Percentiles rank a stretch among this genome's conserved stretches.
Conservation (phyloP, 2,329 filamentous ascomycete genomes). For the Xylaria sp. region DNA sequence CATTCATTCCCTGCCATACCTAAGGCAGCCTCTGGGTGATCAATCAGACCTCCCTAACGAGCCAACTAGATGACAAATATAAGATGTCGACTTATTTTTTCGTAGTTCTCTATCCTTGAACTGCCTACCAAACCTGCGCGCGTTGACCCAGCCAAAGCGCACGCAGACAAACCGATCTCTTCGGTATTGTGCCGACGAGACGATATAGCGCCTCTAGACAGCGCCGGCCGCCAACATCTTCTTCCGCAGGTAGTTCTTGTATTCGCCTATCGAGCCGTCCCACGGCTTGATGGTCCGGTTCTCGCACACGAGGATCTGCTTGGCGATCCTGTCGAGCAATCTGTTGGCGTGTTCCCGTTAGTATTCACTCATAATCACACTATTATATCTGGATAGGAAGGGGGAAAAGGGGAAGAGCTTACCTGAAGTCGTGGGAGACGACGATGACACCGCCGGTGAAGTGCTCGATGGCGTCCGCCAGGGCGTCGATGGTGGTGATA, state of each 20-base stretch:
- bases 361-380: too few species aligned
- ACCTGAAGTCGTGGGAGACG: conserved; percentile 99
- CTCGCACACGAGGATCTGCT: conserved; percentile 99
- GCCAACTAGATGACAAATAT: too few species aligned
- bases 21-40: too few species aligned
- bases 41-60: too few species aligned
- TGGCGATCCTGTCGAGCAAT: conserved; percentile 98
- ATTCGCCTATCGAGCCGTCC: conserved; percentile 87
- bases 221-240: conserved; percentile 93
- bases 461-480: conserved; percentile 96
- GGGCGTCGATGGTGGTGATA: conserved; percentile 96
- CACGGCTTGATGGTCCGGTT: conserved; percentile 91
- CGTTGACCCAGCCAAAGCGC: neutral
- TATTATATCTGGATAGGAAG: too few species aligned
- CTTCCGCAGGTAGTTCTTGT: conserved; percentile 99
- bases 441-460: conserved; percentile 97
- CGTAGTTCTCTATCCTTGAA: too few species aligned
- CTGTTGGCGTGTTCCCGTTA: too few species aligned
- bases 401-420: conserved; percentile 44
- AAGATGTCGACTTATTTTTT: too few species aligned
- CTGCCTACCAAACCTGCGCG: too few species aligned
- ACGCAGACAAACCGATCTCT: neutral
- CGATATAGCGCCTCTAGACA: conserved; percentile 61
- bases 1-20: too few species aligned
- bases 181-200: neutral